Evolutionary conservation across 176 grass and related monocot species (phyloP), one percentile per base, ranked within the genome.

Genomic region (Chrysopogon serrulatus): DNA sequence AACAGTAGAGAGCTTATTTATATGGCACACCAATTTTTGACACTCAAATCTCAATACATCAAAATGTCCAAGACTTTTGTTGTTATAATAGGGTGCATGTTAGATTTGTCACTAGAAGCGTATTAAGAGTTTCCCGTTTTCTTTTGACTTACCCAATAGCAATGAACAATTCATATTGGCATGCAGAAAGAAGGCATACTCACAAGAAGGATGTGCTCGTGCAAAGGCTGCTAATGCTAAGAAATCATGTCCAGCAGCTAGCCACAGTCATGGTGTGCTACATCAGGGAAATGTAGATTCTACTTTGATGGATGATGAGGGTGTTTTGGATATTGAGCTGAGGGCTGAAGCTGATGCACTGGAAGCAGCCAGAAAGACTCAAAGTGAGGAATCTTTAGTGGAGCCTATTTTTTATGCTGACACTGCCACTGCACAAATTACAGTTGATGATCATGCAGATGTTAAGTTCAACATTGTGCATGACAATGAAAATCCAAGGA

Each of bases 331-430:
- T 63, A 19, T 23, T 79, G 59, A 13, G 5, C 27, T 34, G 40
- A 32, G 12, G 10, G 60, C 59, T 79, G 76, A 44, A 43, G 8
- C 54, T 2, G n/a, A 18, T 11, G 4, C 35, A 42, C 75, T 41
- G 40, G 36, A 77, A 42, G 59, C 60, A 10, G 40, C 9, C 40
- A 15, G 5, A 45, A 42, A 42, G 15, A 62, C 60, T 78, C 75
- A 61, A 78, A 64, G 27, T 33, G 76, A 79, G 60, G 27, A 79
- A 33, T 41, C 60, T 65, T 41, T 8, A 5, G 59, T 28, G 17
- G 39, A 79, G 40, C 76, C 76, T 79, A 45, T 45, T 12, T 47
- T 65, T 79, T 79, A 45, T 79, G 59, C 39, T 65, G 76, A 79
- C 18, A 32, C 76, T 65, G 39, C 39, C 64, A 11, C 59, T 62